phyloP scores from a whole-genome alignment of 345 rosid species.

The Gossypioides kirkii region DNA sequence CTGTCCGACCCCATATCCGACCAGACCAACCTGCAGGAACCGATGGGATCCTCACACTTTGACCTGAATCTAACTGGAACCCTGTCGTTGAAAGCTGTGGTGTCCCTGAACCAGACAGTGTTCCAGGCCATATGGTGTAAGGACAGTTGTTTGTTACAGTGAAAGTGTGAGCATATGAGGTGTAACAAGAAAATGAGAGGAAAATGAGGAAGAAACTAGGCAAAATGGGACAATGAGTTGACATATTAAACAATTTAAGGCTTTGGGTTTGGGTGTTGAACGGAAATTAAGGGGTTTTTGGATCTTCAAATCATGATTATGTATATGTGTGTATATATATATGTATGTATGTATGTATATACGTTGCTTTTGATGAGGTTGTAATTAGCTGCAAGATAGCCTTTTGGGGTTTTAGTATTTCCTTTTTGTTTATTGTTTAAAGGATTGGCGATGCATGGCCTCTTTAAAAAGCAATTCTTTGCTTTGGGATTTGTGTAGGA shows the following conservation, averaged over 20 bases:
- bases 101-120: conserved; percentile 74
- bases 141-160: conserved; percentile 67
- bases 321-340: not conserved
- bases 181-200: conserved; percentile 23
- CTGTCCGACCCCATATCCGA: conserved; percentile 86
- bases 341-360: conserved; percentile 13
- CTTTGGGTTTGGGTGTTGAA: not conserved
- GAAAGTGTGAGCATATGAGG: conserved; percentile 45
- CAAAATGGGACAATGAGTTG: not conserved
- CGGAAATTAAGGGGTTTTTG: not conserved
- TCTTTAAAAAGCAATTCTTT: conserved; percentile 63
- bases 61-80: conserved; percentile 58
- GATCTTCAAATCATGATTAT: not conserved
- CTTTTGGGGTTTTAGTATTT: conserved; percentile 51
- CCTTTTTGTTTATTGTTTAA: conserved; percentile 10
- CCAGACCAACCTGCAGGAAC: conserved; percentile 78
- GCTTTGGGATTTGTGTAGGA: conserved; percentile 24
- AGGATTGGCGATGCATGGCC: conserved; percentile 21
- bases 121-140: conserved; percentile 80
- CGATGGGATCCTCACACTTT: conserved; percentile 44
- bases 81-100: conserved; percentile 68
- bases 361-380: conserved; percentile 38
- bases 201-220: conserved; percentile 25
- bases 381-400: conserved; percentile 44
- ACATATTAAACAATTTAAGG: not conserved